Conservation (phyloP, 768 basidiomycete genomes). For the Leucocoprinus birnbaumii region DNA sequence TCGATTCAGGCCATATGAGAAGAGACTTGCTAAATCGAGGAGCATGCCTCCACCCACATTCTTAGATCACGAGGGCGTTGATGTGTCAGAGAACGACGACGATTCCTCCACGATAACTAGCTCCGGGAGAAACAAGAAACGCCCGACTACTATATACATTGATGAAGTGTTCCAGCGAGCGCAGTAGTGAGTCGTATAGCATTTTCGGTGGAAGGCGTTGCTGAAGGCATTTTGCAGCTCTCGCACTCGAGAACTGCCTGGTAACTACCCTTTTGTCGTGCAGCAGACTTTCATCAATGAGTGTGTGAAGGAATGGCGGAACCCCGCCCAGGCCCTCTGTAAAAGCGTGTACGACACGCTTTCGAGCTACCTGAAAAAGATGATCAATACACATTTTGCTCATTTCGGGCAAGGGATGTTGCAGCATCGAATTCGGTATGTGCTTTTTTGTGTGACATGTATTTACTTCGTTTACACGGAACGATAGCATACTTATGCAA, state of each 20-base stretch:
- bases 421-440: constrained; percentile 42
- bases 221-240: constrained; percentile 48
- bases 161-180: too few relatives aligned
- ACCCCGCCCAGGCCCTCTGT: constrained; percentile 47
- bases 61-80: constrained; percentile 19
- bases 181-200: too few relatives aligned
- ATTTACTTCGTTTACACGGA: background rate
- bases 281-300: constrained; percentile 45
- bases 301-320: constrained; percentile 45
- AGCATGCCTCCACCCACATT: background rate
- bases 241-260: constrained; percentile 68
- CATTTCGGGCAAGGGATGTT: constrained; percentile 51
- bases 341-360: constrained; percentile 34
- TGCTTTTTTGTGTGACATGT: background rate
- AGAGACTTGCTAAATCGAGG: background rate
- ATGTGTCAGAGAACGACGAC: constrained; percentile 15
- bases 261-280: constrained; percentile 63
- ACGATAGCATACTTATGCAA: constrained; percentile 28
- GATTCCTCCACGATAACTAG: too few relatives aligned
- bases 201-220: too few relatives aligned
- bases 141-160: too few relatives aligned
- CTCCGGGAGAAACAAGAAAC: too few relatives aligned
- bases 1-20: constrained; percentile 11
- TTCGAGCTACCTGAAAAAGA: constrained; percentile 30
- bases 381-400: constrained; percentile 49